Conservation (phyloP, 139 green algal species). For the Coelastrella sp. region DNA sequence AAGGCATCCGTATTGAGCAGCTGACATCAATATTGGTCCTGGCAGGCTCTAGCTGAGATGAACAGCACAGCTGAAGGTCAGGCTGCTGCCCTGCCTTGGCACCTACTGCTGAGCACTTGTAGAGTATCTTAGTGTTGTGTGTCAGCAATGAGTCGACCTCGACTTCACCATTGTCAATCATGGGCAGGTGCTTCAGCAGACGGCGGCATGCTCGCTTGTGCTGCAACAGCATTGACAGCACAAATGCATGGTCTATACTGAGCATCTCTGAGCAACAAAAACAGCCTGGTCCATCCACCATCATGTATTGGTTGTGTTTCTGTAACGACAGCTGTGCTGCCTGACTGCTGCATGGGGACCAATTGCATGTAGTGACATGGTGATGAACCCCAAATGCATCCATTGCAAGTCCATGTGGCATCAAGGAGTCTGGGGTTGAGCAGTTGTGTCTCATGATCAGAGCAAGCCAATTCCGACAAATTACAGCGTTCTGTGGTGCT, state of each 20-base stretch:
- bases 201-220: constrained; percentile 44
- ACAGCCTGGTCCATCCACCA: background rate
- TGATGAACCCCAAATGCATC: no score
- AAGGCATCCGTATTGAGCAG: background rate
- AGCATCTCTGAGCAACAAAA: background rate
- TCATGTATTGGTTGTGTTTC: background rate
- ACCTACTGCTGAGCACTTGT: constrained; percentile 49
- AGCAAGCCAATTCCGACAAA: background rate
- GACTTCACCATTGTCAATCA: constrained; percentile 49
- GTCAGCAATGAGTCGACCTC: constrained; percentile 42
- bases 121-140: constrained; percentile 26
- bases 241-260: background rate
- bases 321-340: no score
- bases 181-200: constrained; percentile 50
- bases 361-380: no score
- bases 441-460: background rate
- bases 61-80: background rate
- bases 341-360: no score
- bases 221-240: constrained; percentile 6
- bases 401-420: no score
- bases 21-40: no score
- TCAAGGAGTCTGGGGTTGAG: no score
- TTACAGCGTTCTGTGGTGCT: no score
- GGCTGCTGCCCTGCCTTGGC: background rate
- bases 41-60: background rate